phyloP scores from a whole-genome alignment of 305 asterid genomes.

The Euphrasia arctica region DNA sequence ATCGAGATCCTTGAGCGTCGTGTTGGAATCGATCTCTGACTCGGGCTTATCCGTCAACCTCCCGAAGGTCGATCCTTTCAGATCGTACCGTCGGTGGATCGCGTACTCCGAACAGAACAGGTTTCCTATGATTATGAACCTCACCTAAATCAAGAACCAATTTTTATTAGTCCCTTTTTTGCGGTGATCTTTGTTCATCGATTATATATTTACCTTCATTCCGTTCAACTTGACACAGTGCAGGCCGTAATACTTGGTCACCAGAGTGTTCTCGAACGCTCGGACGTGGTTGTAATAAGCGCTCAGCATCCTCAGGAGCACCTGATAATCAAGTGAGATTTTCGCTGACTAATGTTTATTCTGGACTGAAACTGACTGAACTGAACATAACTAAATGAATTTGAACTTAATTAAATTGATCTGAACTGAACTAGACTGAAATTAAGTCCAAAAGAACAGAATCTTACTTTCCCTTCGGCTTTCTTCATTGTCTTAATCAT shows the following conservation, averaged over 20 bases:
- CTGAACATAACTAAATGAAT: too few relatives aligned
- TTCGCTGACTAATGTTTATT: too few relatives aligned
- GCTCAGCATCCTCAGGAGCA: conserved; percentile 72
- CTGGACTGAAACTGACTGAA: too few relatives aligned
- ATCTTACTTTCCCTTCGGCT: conserved; percentile 79
- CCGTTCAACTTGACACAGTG: conserved; percentile 86
- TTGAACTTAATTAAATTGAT: too few relatives aligned
- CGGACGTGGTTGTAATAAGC: conserved; percentile 84
- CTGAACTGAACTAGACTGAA: too few relatives aligned
- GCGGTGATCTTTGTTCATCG: not conserved
- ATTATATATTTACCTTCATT: conserved; percentile 46
- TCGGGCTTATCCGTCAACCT: conserved; percentile 90
- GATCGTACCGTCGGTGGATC: conserved; percentile 74
- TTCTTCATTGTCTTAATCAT: conserved; percentile 93
- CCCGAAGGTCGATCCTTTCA: conserved; percentile 97
- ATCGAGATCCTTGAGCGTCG: conserved; percentile 92
- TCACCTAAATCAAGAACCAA: conserved; percentile 48
- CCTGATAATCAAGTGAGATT: conserved; percentile 34
- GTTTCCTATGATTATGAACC: conserved; percentile 91
- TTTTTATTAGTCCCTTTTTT: not conserved
- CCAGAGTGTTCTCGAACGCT: conserved; percentile 72
- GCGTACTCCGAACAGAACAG: conserved; percentile 67
- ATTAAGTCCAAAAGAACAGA: too few relatives aligned
- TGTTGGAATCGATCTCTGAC: conserved; percentile 80
- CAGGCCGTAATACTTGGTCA: conserved; percentile 76